A percentile compares a stretch with the other conserved stretches of the same genome.
These are phyloP conservation scores for Vachellia collinsii DNA, from an alignment of 306 rosid species.

Conservation along the genomic window DNA sequence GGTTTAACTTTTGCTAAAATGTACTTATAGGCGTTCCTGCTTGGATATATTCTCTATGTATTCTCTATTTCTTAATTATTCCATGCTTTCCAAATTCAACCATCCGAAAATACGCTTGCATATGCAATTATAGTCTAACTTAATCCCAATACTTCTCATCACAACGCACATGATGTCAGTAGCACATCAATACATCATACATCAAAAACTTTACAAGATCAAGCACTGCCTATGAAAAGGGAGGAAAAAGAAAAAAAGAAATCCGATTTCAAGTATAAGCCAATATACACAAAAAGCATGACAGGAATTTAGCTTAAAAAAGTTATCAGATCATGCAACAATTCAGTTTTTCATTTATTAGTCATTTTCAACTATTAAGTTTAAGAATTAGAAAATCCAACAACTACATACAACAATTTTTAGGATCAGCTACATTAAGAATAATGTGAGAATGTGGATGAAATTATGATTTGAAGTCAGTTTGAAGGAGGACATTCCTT, in stretches of 20 bases:
- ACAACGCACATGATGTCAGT: background rate
- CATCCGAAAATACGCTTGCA: background rate
- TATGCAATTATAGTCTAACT: background rate
- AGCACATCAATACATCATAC: background rate
- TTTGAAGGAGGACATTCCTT: background rate
- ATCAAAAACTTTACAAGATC: background rate
- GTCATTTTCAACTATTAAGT: background rate
- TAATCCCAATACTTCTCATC: background rate
- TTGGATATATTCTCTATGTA: background rate
- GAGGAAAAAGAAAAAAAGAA: background rate
- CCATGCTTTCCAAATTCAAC: background rate
- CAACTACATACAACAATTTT: background rate
- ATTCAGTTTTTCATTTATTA: background rate
- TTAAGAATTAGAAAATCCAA: background rate
- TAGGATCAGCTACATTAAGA: background rate
- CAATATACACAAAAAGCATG: background rate
- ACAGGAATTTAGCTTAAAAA: background rate
- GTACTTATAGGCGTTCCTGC: background rate
- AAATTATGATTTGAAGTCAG: background rate
- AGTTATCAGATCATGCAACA: background rate
- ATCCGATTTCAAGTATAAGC: background rate
- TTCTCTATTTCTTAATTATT: background rate
- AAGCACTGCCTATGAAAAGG: background rate
- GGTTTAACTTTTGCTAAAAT: background rate
- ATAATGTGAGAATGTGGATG: background rate